Conservation (phyloP, 208 protist genomes). For the Crithidia sp. region DNA sequence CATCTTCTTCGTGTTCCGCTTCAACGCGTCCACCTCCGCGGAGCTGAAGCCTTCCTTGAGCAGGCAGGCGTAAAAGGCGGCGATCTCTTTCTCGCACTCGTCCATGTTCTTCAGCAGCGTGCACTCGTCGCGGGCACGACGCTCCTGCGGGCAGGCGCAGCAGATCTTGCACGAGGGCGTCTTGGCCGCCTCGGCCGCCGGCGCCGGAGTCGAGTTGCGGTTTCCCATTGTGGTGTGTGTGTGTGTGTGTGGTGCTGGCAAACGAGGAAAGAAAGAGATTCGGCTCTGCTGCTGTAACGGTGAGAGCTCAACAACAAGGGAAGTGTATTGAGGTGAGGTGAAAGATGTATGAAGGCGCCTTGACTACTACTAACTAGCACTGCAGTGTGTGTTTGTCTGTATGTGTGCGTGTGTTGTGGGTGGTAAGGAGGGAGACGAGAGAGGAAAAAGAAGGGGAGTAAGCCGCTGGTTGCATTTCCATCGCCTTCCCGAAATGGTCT, state of each 20-base stretch:
- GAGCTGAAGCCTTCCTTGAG: conserved; percentile 74
- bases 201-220: conserved; percentile 16
- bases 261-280: no score
- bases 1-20: conserved; percentile 51
- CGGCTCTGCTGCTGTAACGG: no score
- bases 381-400: background rate
- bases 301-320: no score
- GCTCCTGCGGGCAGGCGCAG: conserved; percentile 81
- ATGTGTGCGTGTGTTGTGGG: conserved; percentile 1
- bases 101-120: conserved; percentile 68
- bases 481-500: background rate
- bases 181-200: conserved; percentile 13
- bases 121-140: conserved; percentile 79
- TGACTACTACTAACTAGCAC: no score
- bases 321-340: background rate
- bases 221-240: background rate
- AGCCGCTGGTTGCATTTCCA: no score
- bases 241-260: background rate
- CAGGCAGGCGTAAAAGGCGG: conserved; percentile 78
- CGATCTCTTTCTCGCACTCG: conserved; percentile 65
- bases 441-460: background rate
- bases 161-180: conserved; percentile 85
- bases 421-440: conserved; percentile 1
- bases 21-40: conserved; percentile 61
- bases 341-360: background rate